These are phyloP conservation scores for Ensete glaucum DNA, from an alignment of 176 grass and related monocot genomes.

Conservation along the genomic window DNA sequence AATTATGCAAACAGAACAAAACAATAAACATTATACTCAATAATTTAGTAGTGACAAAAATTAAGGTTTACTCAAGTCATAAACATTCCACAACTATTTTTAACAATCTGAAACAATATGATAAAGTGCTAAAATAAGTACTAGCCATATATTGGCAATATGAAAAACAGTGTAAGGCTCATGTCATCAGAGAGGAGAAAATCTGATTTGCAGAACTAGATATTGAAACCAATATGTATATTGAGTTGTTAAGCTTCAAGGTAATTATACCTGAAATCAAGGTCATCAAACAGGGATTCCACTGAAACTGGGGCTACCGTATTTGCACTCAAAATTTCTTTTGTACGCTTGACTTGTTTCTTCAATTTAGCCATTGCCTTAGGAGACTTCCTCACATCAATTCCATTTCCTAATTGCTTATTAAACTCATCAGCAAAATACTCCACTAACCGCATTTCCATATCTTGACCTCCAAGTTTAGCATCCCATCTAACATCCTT, in stretches of 20 bases:
- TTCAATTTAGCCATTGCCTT: constrained; percentile 99
- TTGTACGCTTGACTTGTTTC: constrained; percentile 98
- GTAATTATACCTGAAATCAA: constrained; percentile 78
- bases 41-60: too few relatives aligned
- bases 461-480: constrained; percentile 78
- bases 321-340: constrained; percentile 98
- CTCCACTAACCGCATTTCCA: constrained; percentile 79
- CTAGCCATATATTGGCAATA: neutral
- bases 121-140: too few relatives aligned
- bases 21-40: too few relatives aligned
- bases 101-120: too few relatives aligned
- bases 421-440: constrained; percentile 95
- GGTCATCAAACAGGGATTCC: constrained; percentile 87
- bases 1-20: too few relatives aligned
- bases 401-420: constrained; percentile 63
- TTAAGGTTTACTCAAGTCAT: too few relatives aligned
- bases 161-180: neutral
- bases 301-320: constrained; percentile 84
- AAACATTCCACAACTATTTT: too few relatives aligned
- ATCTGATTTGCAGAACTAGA: neutral
- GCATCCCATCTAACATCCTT: constrained; percentile 94
- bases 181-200: neutral
- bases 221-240: neutral
- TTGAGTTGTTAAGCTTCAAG: neutral
- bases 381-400: constrained; percentile 79